These are phyloP conservation scores for Neurospora sp. DNA, from an alignment of 495 filamentous ascomycete genomes.

Conservation along the genomic window DNA sequence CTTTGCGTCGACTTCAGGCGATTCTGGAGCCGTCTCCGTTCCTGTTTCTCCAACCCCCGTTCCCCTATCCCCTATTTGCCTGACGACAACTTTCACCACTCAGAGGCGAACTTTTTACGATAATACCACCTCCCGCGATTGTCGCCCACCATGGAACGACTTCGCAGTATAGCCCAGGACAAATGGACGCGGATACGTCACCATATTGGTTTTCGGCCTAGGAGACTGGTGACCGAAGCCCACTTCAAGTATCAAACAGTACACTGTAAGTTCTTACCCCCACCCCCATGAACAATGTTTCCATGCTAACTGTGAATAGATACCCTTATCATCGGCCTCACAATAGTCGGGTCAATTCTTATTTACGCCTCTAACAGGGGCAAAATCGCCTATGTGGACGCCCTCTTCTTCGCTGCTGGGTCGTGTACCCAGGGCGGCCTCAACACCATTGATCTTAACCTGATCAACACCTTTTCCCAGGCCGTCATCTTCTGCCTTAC, in stretches of 20 bases:
- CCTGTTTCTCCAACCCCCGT: neutral
- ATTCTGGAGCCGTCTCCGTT: neutral
- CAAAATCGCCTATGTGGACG: slow-evolving; percentile 70
- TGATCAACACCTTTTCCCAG: slow-evolving; percentile 67
- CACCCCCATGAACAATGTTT: neutral
- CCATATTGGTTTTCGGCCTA: neutral
- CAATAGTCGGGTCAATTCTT: slow-evolving; percentile 63
- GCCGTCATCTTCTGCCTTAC: slow-evolving; percentile 58
- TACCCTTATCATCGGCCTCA: slow-evolving; percentile 62
- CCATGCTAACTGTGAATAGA: slow-evolving; percentile 38
- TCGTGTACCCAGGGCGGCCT: slow-evolving; percentile 83
- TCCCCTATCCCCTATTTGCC: neutral
- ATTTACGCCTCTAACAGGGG: slow-evolving; percentile 48
- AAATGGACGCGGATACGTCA: neutral
- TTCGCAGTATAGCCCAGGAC: neutral
- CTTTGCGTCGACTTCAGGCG: neutral
- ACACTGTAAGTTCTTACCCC: slow-evolving; percentile 52
- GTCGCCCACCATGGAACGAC: neutral
- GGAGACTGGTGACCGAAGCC: neutral
- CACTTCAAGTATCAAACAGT: slow-evolving; percentile 77
- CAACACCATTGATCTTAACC: slow-evolving; percentile 76
- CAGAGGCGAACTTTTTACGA: neutral
- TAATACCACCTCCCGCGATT: neutral
- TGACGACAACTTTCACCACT: neutral
- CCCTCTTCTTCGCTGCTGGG: slow-evolving; percentile 74